These are phyloP conservation scores for Fusarium sp. DNA, from an alignment of 2,329 filamentous ascomycete species.

Conservation along the genomic window DNA sequence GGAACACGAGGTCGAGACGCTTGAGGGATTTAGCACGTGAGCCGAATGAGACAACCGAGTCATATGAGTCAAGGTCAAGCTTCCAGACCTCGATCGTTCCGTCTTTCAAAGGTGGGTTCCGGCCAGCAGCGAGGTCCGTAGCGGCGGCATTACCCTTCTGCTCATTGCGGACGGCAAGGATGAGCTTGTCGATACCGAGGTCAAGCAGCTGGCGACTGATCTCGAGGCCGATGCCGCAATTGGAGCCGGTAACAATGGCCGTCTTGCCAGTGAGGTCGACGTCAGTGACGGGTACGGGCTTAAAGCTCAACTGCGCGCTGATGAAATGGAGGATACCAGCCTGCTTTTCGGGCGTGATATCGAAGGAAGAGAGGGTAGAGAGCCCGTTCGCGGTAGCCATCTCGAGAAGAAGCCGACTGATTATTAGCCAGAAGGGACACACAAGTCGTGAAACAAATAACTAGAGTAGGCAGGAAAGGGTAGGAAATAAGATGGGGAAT, in stretches of 20 bases:
- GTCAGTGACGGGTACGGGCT: not conserved
- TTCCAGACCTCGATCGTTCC: constrained; percentile 32
- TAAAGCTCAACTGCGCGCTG: not conserved
- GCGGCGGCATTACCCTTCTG: constrained; percentile 47
- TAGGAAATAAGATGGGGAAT: fast-evolving
- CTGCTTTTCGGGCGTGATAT: not conserved
- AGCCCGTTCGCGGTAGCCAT: no score
- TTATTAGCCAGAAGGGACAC: no score
- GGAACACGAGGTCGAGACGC: constrained; percentile 26
- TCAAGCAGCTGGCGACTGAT: not conserved
- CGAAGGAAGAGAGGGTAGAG: not conserved
- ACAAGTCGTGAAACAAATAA: no score
- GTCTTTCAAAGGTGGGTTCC: constrained; percentile 6
- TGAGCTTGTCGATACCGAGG: constrained; percentile 50
- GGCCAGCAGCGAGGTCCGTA: not conserved
- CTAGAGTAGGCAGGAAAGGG: no score
- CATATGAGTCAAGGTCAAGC: constrained; percentile 29
- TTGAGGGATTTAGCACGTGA: not conserved
- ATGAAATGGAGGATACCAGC: not conserved
- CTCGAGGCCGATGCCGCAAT: not conserved
- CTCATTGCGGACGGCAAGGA: constrained; percentile 55
- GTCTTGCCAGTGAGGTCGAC: not conserved
- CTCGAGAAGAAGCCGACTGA: no score
- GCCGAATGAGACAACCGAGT: constrained; percentile 19
- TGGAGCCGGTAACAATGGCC: not conserved